Evolutionary conservation across 83 land plant genomes (phyloP), one percentile per base, ranked within the genome.

Genomic region (Diphasiastrum complanatum): DNA sequence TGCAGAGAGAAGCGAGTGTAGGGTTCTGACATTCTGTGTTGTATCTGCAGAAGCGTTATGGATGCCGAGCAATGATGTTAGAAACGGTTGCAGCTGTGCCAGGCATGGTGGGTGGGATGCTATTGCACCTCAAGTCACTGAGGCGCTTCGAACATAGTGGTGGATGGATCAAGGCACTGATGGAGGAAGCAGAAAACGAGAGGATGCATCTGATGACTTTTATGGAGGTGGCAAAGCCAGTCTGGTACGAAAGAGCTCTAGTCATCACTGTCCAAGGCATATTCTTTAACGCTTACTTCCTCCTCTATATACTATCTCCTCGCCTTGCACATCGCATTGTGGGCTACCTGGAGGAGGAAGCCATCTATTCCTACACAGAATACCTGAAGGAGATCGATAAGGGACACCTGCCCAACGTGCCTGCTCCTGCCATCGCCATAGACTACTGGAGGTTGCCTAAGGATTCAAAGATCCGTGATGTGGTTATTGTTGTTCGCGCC

Each of bases 51-150:
- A 84, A 85, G 67, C 69, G 98, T 31, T 92, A 81, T 63, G 98
- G 91, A 1, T 85, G 91, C 61, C 79, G 95, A 2, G 98, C 91
- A 23, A 81, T 92, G 98, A 92, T 92, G 98, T 68, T 92, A 40
- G 98, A 92, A 65, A 92, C 98, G 0, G 98, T 92, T 47, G 98
- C 98, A 3, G 98, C 95, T 0, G 95, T 92, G 5, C 98, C 98
- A 20, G 98, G 98, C 0, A 92, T 92, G 98, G 98, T 92, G 4
- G 95, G 84, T 30, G 98, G 96, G 14, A 71, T 92, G 87, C 76
- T 92, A 4, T 64, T 88, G 26, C 98, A 92, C 63, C 70, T 66
- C 16, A 79, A 56, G 38, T 92, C 98, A 3, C 81, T 92, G 19
- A 61, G 98, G 12, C 68, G 74, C 51, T 88, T 92, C 49, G 77